Conservation (phyloP, 2,329 filamentous ascomycete genomes). For the Exserohilum rostratum region DNA sequence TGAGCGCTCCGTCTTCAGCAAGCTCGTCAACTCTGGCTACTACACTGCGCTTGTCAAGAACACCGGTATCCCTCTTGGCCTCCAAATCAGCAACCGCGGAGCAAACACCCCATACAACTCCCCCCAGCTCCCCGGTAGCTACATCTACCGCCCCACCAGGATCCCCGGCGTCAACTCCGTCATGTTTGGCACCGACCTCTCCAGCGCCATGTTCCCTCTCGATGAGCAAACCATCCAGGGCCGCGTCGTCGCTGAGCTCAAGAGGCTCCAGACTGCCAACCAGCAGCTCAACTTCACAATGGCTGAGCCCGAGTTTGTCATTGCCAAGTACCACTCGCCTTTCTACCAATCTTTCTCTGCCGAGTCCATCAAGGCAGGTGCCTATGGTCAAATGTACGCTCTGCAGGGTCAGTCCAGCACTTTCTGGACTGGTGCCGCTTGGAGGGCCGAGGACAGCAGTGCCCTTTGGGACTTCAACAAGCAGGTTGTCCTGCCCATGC, state of each 20-base stretch:
- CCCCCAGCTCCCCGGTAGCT: neutral
- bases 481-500: constrained; percentile 27
- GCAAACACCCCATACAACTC: neutral
- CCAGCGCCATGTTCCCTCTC: constrained; percentile 11
- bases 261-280: constrained; percentile 16
- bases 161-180: neutral
- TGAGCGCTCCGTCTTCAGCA: constrained; percentile 48
- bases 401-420: constrained; percentile 28
- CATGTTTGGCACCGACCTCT: neutral
- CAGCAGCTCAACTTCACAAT: constrained; percentile 12
- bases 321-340: neutral
- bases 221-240: constrained; percentile 20
- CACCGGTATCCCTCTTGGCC: constrained; percentile 43
- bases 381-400: constrained; percentile 31
- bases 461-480: constrained; percentile 37
- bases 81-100: neutral
- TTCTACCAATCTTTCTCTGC: neutral
- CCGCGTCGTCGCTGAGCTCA: constrained; percentile 13
- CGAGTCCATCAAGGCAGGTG: constrained; percentile 9
- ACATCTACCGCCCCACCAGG: neutral
- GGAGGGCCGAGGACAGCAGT: constrained; percentile 24
- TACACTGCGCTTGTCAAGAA: constrained; percentile 50
- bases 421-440: constrained; percentile 30
- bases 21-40: constrained; percentile 49
- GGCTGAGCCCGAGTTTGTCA: neutral